phyloP scores from a whole-genome alignment of 192 early-diverging fungal genomes.

The Chytriomyces sp. region DNA sequence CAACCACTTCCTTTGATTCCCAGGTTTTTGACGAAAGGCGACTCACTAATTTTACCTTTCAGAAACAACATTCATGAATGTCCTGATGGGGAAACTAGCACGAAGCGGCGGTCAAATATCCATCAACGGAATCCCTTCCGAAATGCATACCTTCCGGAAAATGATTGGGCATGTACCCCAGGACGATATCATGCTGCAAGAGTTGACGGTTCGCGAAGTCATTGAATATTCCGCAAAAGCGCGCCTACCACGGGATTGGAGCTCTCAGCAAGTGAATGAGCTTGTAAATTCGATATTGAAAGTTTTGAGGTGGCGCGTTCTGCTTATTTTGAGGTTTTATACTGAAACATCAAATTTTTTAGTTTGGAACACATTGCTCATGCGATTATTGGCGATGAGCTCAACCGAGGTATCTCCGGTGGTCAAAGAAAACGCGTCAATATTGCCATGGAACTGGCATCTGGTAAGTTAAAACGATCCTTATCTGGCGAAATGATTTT shows the following conservation, averaged over 20 bases:
- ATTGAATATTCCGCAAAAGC: slow-evolving; percentile 39
- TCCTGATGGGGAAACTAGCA: slow-evolving; percentile 22
- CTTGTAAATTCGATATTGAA: slow-evolving; percentile 31
- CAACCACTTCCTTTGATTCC: not conserved
- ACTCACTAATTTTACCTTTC: not conserved
- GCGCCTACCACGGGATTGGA: slow-evolving; percentile 31
- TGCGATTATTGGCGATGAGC: slow-evolving; percentile 61
- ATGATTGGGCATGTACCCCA: slow-evolving; percentile 50
- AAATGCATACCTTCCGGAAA: slow-evolving; percentile 43
- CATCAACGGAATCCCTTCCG: slow-evolving; percentile 5
- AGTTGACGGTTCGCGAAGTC: slow-evolving; percentile 63
- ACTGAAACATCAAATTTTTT: not conserved
- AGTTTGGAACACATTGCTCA: slow-evolving; percentile 53
- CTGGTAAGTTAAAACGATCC: slow-evolving; percentile 31
- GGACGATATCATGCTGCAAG: slow-evolving; percentile 48
- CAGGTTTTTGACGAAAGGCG: not conserved
- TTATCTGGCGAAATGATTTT: not conserved
- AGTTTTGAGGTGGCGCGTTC: not conserved
- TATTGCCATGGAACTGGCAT: slow-evolving; percentile 72
- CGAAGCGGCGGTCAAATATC: slow-evolving; percentile 3
- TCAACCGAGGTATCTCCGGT: slow-evolving; percentile 68
- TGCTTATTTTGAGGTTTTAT: too few species aligned
- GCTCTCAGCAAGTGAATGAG: slow-evolving; percentile 2
- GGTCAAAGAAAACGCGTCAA: slow-evolving; percentile 78
- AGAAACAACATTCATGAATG: slow-evolving; percentile 28